Base-by-base conservation (phyloP, 495 filamentous ascomycete genomes). In the Lepraria neglecta region DNA sequence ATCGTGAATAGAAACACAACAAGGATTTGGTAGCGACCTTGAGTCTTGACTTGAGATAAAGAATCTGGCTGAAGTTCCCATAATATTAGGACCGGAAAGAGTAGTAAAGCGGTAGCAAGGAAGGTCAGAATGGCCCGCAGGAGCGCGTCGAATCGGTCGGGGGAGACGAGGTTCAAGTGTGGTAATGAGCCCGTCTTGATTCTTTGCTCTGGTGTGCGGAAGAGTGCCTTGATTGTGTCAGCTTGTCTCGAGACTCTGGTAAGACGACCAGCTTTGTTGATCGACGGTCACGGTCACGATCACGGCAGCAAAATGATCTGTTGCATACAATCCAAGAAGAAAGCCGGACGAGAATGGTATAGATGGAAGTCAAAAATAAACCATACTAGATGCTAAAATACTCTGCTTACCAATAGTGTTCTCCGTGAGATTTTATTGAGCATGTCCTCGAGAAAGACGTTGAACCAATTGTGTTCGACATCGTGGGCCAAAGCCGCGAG, bases 391-490 rank as follows among this genome's bases (percentile, higher is more conserved):
- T 7, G 35, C 35, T 38, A 12, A 12, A 12, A 38, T 10, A 10
- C 35, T 6, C 24, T 24, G 24, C 46, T 52, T n/a, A 33, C 27
- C 48, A 52, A 52, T 31, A 52, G 28, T 31, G n/a, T 19, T 52
- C 31, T 28, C 27, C 48, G 28, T 19, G 48, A 52, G 17, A 31
- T 5, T n/a, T 17, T 31, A 24, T 52, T 52, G 21, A n/a, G 48
- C 28, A 52, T 4, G 28, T 52, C 28, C 27, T 52, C 48, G 15
- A 52, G 27, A 19, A 52, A 17, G 17, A 48, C 28, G 33, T 64
- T 64, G 31, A 64, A 42, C 61, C 58, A 51, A 10, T 40, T 55
- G 24, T 48, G 45, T 31, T 67, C 65, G 14, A 19, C 50, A 47
- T 64, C 52, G 27, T 45, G 27, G 51, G 51, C 46, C 21, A 67